Base-by-base conservation (phyloP, 2,329 filamentous ascomycete species). In the Raffaelea albimanens region DNA sequence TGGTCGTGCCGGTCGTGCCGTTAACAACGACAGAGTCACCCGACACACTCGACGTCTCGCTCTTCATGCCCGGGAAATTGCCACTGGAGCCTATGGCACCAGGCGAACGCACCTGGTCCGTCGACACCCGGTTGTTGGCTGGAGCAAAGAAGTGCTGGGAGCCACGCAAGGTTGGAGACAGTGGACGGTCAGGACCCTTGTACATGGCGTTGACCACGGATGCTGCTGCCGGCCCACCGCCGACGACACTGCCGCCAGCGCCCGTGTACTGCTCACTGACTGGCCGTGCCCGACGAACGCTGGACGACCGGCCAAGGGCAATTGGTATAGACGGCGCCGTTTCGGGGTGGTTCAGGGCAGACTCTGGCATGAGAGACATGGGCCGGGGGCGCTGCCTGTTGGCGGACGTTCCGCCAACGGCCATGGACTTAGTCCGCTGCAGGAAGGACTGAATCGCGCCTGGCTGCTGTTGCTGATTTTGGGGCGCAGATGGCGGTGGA, bases 131-230 rank as follows among this genome's bases (percentile, higher is more conserved):
- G 23, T 18, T 33, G 29, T 43, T 44, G 21, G 21, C 31, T 19
- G 43, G 42, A 33, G 34, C 41, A 45, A 43, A 85, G 67, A 85
- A 85, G 29, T 78, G 80, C 58, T 78, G 72, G 52, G 78, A 77
- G 61, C 76, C 69, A 52, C 82, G 67, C 57, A 82, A 67, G 3
- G 75, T 69, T 40, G 79, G 73, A 20, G 82, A 84, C 40, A 77
- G 71, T 9, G 80, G 75, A 4, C 78, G 75, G 20, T 84, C 83
- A 10, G 81, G 77, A 7, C 47, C 84, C 59, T 83, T 83, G 68
- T 94, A 94, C 85, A 95, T 95, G 64, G 90, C 89, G 57, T 87
- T 87, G 43, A 95, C 83, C 25, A 95, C 78, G 50, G 76, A 80
- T 8, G 86, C 85, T 21, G 81, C 82, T 3, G 48, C 46, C 9